Evolutionary conservation across 2,329 filamentous ascomycete species (phyloP), one percentile per base, ranked within the genome.

Genomic region (Pyrenophora seminiperda): DNA sequence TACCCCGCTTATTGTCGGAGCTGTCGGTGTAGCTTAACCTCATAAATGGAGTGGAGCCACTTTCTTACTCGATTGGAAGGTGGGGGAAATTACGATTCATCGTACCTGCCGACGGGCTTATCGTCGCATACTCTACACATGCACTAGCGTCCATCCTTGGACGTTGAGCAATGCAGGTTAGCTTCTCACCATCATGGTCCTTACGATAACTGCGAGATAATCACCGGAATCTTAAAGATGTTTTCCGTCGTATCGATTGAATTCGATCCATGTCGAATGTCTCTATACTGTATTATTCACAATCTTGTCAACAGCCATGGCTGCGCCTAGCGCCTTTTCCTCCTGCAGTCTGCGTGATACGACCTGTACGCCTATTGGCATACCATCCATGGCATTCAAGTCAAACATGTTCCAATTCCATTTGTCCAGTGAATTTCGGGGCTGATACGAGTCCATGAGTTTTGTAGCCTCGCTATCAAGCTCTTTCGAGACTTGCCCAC

Each of bases 401-500:
- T 72, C 61, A 18, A 69, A 72, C 3, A 80, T 53, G 4, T 65
- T 64, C 70, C 74, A 77, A 58, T 84, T 83, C 78, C 78, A 81
- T 40, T 73, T 69, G 56, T 84, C 81, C 1, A 78, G 50, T 15
- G 75, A 68, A 56, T 82, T 84, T 14, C 81, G 72, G 5, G 81
- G 72, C 22, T 73, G 52, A 52, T 81, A 79, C 2, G 52, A 32
- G 3, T 32, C 22, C 13, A 65, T 65, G 5, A 62, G 62, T 47
- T 66, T 70, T 0, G 71, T 61, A 11, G 68, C 59, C 2, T 65
- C 56, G 11, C 40, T 29, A 14, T 81, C 73, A 36, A 77, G 68
- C 3, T 73, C 65, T 34, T 74, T 71, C 1, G 71, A 69, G 1
- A 81, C 78, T 6, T 66, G 66, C 0, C 81, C 82, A 11, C 77